Evolutionary conservation across 2,329 filamentous ascomycete genomes (phyloP).

Genomic region (Zarea fungicola): DNA sequence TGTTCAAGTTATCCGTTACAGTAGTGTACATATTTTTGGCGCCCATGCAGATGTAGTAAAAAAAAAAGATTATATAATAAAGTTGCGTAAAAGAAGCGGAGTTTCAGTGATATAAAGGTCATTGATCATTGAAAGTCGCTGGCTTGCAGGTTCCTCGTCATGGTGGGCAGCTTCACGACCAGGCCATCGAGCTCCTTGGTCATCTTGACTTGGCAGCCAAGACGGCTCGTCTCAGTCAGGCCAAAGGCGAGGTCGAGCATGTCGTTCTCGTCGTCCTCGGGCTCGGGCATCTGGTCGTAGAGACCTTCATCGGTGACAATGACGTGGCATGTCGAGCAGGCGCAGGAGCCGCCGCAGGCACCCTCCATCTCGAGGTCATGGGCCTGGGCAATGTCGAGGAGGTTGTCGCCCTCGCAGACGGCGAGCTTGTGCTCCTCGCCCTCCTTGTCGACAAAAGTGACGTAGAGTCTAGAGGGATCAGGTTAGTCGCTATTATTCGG

Average conservation of each 20-base stretch:
- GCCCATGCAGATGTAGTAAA: slow-evolving; percentile 4
- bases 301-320: slow-evolving; percentile 69
- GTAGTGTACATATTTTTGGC: slow-evolving; percentile 7
- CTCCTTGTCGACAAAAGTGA: slow-evolving; percentile 94
- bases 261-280: slow-evolving; percentile 78
- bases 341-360: slow-evolving; percentile 89
- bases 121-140: slow-evolving; percentile 72
- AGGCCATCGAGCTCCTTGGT: slow-evolving; percentile 82
- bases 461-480: slow-evolving; percentile 57
- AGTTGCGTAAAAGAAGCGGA: background rate
- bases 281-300: slow-evolving; percentile 74
- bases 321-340: slow-evolving; percentile 89
- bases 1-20: slow-evolving; percentile 4
- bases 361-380: slow-evolving; percentile 98
- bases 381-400: slow-evolving; percentile 90
- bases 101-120: too few relatives aligned
- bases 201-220: slow-evolving; percentile 93
- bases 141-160: slow-evolving; percentile 94
- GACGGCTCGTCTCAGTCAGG: slow-evolving; percentile 73
- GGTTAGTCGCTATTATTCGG: slow-evolving; percentile 10
- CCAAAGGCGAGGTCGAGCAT: slow-evolving; percentile 91
- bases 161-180: slow-evolving; percentile 77
- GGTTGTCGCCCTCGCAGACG: slow-evolving; percentile 82
- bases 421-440: slow-evolving; percentile 68
- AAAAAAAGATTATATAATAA: background rate